A percentile compares a stretch with the other conserved stretches of the same genome.
These are phyloP conservation scores for Canariomyces notabilis DNA, from an alignment of 2,329 filamentous ascomycete species.

Conservation along the genomic window DNA sequence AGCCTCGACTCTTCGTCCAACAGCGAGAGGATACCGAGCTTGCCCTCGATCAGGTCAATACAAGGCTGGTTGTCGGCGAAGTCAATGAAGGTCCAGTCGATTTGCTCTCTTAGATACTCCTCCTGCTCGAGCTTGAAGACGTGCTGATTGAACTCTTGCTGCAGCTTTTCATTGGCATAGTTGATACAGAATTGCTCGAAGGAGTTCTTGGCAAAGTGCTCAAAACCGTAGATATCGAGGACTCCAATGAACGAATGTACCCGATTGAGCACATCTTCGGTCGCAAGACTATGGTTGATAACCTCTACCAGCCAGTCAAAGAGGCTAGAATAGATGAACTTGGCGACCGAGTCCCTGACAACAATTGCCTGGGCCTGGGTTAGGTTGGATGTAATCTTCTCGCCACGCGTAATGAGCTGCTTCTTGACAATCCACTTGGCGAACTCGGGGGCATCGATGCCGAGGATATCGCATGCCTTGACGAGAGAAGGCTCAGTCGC, in stretches of 20 bases:
- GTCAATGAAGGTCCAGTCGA: slow-evolving; percentile 99
- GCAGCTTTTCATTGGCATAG: slow-evolving; percentile 98
- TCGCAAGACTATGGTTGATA: slow-evolving; percentile 86
- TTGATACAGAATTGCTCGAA: slow-evolving; percentile 99
- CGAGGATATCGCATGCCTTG: slow-evolving; percentile 77
- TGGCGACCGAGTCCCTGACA: slow-evolving; percentile 94
- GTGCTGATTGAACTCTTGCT: slow-evolving; percentile 98
- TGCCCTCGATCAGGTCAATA: slow-evolving; percentile 96
- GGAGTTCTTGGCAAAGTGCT: slow-evolving; percentile 99
- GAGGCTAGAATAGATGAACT: slow-evolving; percentile 96
- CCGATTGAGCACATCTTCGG: slow-evolving; percentile 75
- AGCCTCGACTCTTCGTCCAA: slow-evolving; percentile 94
- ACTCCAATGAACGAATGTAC: slow-evolving; percentile 94
- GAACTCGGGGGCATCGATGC: slow-evolving; percentile 80
- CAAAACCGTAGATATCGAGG: slow-evolving; percentile 98
- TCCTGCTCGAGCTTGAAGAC: slow-evolving; percentile 99
- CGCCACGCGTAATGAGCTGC: slow-evolving; percentile 89
- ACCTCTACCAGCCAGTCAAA: slow-evolving; percentile 99
- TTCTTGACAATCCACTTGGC: slow-evolving; percentile 99
- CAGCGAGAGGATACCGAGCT: slow-evolving; percentile 85
- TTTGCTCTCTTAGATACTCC: slow-evolving; percentile 92
- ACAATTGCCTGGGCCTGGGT: slow-evolving; percentile 90
- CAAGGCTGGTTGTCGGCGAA: slow-evolving; percentile 99
- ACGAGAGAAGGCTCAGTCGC: slow-evolving; percentile 76
- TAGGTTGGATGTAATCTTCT: slow-evolving; percentile 95